Base-by-base conservation (phyloP, 2,329 filamentous ascomycete genomes). In the Fusarium transvaalense region DNA sequence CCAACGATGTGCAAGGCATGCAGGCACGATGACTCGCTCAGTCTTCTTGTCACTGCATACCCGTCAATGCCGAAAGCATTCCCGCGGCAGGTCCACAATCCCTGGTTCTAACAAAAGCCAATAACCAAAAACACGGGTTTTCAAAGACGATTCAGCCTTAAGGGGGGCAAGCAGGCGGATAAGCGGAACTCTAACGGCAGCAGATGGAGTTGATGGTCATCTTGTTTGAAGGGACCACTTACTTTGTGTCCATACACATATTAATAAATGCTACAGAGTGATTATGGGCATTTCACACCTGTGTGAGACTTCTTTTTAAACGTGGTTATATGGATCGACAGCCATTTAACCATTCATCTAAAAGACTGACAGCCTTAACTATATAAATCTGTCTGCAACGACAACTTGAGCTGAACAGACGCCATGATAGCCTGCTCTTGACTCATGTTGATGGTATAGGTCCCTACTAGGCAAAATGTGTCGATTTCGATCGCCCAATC, bases 121-220 rank as follows among this genome's bases (percentile, higher is more conserved):
- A 67, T 48, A 48, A 43, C 54, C 43, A 48, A 42, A 32, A 5
- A 38, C 23, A 34, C 37, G 46, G 38, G 50, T 42, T 27, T 32
- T 37, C 9, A 19, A 41, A 47, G 38, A 55, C 41, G 29, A 55
- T 53, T 58, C 71, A 68, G 66, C 71, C 59, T 66, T 66, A 51
- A 67, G 54, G 47, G 54, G 47, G 47, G 32, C 32, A 58, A 52
- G 59, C 57, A 59, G 41, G 27, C 56, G 56, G 58, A 47, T 54
- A 61, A 53, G 42, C 61, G 62, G 64, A 54, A 60, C 56, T 54
- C 39, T 59, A 56, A 64, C 54, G 37, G 35, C 35, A 43, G 27
- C 60, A 47, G 52, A 32, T 47, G 64, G 42, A 35, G 47, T 45
- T 63, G 54, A 29, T 34, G 54, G 61, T 60, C 56, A 66, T 61